Base-by-base conservation (phyloP, 1,284 basidiomycete genomes). In the Chalciporus sp. region DNA sequence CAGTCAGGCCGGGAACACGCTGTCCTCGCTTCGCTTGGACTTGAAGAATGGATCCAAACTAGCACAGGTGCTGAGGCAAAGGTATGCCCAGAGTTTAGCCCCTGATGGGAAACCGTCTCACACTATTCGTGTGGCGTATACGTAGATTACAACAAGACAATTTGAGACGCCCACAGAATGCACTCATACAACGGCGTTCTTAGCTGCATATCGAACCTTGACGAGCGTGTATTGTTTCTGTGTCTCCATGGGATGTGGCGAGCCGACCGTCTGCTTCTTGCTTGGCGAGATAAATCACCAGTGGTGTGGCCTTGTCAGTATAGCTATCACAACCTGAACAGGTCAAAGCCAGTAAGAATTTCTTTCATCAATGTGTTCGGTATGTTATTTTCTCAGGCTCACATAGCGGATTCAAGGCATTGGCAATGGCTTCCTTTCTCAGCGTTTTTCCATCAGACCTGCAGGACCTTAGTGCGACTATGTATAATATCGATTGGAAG, bases 231-330 rank as follows among this genome's bases (percentile, higher is more conserved):
- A 52, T 29, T 53, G 52, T 29, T 49, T 61, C n/a, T 56, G 56
- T 42, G 42, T 52, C 39, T 51, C 49, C 11, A 44, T 23, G 11
- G 46, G 20, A 20, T 16, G 62, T 53, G 56, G 66, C 47, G 59
- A 43, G 31, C 17, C 19, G 23, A 53, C 55, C 11, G 52, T 47
- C 33, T 67, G 65, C 26, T 57, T 63, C 23, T 42, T 66, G 8
- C 28, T 64, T 7, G 52, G 62, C n/a, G 51, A 56, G 39, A 49
- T 45, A 35, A 6, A 53, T 6, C 40, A 31, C 1, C 43, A 40
- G 19, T 58, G 64, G 60, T 67, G 53, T 51, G 62, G 66, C n/a
- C 53, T 66, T 19, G 53, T 47, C 23, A 55, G 60, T 33, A 50
- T 61, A 12, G 53, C 57, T 11, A 53, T 61, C 28, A 54, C 37